Evolutionary conservation across 2,329 filamentous ascomycete species (phyloP), one percentile per base, ranked within the genome.

Genomic region (Aphanoascus verrucosus): DNA sequence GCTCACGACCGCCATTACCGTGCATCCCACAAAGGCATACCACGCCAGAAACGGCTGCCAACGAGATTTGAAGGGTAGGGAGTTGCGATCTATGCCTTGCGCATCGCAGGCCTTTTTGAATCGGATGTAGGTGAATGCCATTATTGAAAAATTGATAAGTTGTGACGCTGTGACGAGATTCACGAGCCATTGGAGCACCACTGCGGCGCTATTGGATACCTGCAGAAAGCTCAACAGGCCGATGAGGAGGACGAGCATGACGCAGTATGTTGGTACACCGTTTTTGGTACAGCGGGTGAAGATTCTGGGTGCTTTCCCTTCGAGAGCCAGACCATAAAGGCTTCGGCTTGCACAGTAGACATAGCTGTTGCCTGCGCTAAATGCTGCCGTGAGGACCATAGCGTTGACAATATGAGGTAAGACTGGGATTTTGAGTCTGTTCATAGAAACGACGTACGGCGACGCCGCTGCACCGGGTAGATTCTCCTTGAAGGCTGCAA

Each of bases 211-310:
- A 57, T 80, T 77, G 6, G 80, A 84, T 15, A 91, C 76, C 66
- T 89, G 83, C 46, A 90, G 71, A 68, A 89, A 93, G 2, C 83
- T 80, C 9, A 94, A 71, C 5, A 88, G 73, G 1, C 84, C 79
- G 60, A 93, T 81, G 2, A 79, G 65, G 45, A 88, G 75, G 0
- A 86, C 84, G 28, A 83, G 67, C 1, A 67, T 58, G 38, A 91
- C 85, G 63, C 83, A 86, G 68, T 85, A 88, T 57, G 88, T 77
- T 0, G 88, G 88, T 0, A 93, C 83, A 45, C 85, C 85, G 9
- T 71, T 72, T 49, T 70, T 76, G 1, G 79, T 85, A 65, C 82
- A 86, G 31, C 69, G 77, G 1, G 75, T 77, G 40, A 88, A 69
- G 52, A 86, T 80, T 81, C 9, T 83, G 76, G 77, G 84, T 0